These are phyloP conservation scores for Heterococcus sp. DNA, from an alignment of 108 stramenopile species.

Conservation along the genomic window DNA sequence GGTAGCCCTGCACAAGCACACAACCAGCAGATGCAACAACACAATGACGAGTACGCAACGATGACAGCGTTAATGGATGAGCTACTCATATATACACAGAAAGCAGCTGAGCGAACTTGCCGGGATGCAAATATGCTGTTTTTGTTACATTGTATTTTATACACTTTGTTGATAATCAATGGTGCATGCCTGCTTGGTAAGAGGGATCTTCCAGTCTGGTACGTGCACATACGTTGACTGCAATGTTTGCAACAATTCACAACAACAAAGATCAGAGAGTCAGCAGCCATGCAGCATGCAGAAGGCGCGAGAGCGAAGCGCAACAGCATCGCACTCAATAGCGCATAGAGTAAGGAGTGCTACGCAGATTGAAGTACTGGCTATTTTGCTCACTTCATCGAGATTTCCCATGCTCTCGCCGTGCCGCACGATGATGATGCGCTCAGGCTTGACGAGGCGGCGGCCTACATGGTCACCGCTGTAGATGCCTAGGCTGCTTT, in stretches of 20 bases:
- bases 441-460: constrained; percentile 30
- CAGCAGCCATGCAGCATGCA: too few relatives aligned
- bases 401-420: constrained; percentile 51
- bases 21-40: too few relatives aligned
- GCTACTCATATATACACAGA: neutral
- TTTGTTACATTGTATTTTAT: neutral
- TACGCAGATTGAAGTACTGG: too few relatives aligned
- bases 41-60: neutral
- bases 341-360: too few relatives aligned
- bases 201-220: constrained; percentile 55
- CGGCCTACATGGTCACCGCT: neutral
- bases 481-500: constrained; percentile 43
- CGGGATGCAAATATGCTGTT: neutral
- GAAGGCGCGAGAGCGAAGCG: too few relatives aligned
- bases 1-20: constrained; percentile 17
- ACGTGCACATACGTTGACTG: constrained; percentile 45
- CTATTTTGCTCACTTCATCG: constrained; percentile 40
- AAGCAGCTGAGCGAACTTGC: neutral
- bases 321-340: too few relatives aligned
- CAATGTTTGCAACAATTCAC: too few relatives aligned
- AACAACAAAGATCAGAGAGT: too few relatives aligned
- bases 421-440: constrained; percentile 53
- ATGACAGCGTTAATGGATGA: neutral
- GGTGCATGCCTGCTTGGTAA: constrained; percentile 14
- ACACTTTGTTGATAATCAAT: neutral